phyloP scores from a whole-genome alignment of 2,329 filamentous ascomycete genomes.

The Decorospora gaudefroyi region DNA sequence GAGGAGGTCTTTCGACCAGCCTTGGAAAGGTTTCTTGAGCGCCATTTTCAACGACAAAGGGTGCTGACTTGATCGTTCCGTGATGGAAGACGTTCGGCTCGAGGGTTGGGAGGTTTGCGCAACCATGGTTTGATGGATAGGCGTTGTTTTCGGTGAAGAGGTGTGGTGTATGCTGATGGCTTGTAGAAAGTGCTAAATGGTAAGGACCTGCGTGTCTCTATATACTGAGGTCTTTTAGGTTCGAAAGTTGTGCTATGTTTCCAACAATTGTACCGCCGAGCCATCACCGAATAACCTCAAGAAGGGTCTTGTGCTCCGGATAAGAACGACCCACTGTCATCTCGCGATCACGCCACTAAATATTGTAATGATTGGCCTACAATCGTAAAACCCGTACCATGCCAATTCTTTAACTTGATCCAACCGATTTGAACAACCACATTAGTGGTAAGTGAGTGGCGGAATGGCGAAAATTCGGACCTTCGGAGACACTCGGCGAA shows the following conservation, averaged over 20 bases:
- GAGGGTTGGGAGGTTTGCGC: slow-evolving; percentile 10
- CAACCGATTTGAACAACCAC: neutral
- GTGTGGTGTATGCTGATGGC: neutral
- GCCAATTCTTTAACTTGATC: too few relatives aligned
- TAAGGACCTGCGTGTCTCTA: too few relatives aligned
- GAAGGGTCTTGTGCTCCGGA: neutral
- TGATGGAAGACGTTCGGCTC: slow-evolving; percentile 11
- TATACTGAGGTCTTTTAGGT: neutral
- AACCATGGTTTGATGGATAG: slow-evolving; percentile 5
- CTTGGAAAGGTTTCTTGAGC: slow-evolving; percentile 44
- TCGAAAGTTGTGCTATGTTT: neutral
- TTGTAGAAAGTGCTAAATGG: too few relatives aligned
- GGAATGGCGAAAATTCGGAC: slow-evolving; percentile 14
- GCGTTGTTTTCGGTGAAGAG: neutral
- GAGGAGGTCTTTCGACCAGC: slow-evolving; percentile 42
- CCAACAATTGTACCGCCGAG: slow-evolving; percentile 13
- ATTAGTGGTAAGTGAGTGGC: slow-evolving; percentile 2
- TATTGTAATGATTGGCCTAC: neutral
- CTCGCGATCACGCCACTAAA: neutral
- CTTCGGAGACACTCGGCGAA: slow-evolving; percentile 16
- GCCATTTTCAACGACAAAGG: slow-evolving; percentile 23
- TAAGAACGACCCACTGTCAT: neutral
- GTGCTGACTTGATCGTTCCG: slow-evolving; percentile 3
- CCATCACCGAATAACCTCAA: slow-evolving; percentile 16
- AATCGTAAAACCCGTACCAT: too few relatives aligned